phyloP scores from a whole-genome alignment of 768 basidiomycete species.

The Xerocomus potaroensis region DNA sequence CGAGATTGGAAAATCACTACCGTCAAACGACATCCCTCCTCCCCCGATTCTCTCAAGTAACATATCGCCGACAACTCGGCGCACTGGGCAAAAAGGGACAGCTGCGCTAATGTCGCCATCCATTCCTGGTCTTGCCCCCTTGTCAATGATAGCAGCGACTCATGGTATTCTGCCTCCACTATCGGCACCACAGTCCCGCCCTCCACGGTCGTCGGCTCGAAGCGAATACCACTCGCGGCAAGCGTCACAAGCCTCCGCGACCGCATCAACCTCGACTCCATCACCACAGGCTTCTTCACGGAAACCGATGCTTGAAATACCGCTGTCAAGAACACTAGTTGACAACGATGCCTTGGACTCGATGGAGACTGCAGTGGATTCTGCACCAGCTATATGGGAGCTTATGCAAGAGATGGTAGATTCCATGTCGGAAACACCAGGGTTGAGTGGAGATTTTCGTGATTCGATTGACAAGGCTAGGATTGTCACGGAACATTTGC shows the following conservation, averaged over 20 bases:
- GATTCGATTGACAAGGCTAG: slow-evolving; percentile 60
- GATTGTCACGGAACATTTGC: slow-evolving; percentile 57
- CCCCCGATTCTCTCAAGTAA: slow-evolving; percentile 25
- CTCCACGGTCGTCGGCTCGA: slow-evolving; percentile 6
- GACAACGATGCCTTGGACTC: slow-evolving; percentile 78
- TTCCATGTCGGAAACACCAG: slow-evolving; percentile 47
- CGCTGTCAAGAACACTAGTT: slow-evolving; percentile 58
- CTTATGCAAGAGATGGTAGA: slow-evolving; percentile 73
- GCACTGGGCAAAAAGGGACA: slow-evolving; percentile 48
- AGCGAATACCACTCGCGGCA: slow-evolving; percentile 38
- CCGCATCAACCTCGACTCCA: slow-evolving; percentile 36
- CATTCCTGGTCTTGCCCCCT: slow-evolving; percentile 15
- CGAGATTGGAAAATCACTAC: slow-evolving; percentile 76
- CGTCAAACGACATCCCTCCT: slow-evolving; percentile 50
- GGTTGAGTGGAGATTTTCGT: slow-evolving; percentile 40
- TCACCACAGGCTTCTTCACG: slow-evolving; percentile 23
- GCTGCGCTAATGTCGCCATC: slow-evolving; percentile 35
- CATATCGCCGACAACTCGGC: slow-evolving; percentile 34
- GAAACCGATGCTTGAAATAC: slow-evolving; percentile 42
- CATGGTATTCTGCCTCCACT: slow-evolving; percentile 5
- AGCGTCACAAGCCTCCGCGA: slow-evolving; percentile 40
- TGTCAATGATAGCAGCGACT: slow-evolving; percentile 2
- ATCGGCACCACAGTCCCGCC: slow-evolving; percentile 14
- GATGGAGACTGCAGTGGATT: slow-evolving; percentile 72
- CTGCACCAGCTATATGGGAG: slow-evolving; percentile 79